These are phyloP conservation scores for Grigorovia transvaalensis DNA, from an alignment of 805 yeast genomes.

Conservation along the genomic window DNA sequence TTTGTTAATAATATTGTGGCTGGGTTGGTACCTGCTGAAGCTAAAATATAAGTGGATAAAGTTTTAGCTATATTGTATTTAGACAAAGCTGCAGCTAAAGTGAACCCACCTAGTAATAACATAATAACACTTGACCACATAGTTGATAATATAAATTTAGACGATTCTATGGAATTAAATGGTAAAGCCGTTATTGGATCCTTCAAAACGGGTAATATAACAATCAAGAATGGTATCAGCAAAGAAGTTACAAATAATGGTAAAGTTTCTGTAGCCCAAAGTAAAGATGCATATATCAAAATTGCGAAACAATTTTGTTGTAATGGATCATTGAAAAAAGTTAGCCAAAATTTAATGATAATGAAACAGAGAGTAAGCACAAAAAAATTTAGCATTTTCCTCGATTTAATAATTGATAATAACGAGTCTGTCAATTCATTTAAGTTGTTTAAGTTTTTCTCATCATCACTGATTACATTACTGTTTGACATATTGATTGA, in stretches of 20 bases:
- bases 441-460: conserved; percentile 7
- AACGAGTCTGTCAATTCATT: conserved; percentile 13
- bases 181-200: conserved; percentile 40
- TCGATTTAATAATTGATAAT: conserved; percentile 1
- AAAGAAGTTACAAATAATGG: conserved; percentile 87
- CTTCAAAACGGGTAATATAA: conserved; percentile 57
- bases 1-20: conserved; percentile 62
- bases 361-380: conserved; percentile 41
- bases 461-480: conserved; percentile 8
- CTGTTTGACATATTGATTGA: conserved; percentile 58
- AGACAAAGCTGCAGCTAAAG: conserved; percentile 88
- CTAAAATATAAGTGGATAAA: conserved; percentile 69
- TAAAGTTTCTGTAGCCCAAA: conserved; percentile 86
- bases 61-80: conserved; percentile 83
- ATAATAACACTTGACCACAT: conserved; percentile 96
- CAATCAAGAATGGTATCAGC: conserved; percentile 71
- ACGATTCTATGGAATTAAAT: conserved; percentile 52
- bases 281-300: conserved; percentile 64
- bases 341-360: conserved; percentile 15
- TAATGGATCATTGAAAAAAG: conserved; percentile 47
- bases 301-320: conserved; percentile 77
- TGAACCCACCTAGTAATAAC: conserved; percentile 85
- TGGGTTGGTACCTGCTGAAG: conserved; percentile 82
- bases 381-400: conserved; percentile 32
- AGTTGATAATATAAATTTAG: conserved; percentile 61